A percentile compares a stretch with the other conserved stretches of the same genome.
Conservation (phyloP, 495 filamentous ascomycete species). For the Penicillium taxi region DNA sequence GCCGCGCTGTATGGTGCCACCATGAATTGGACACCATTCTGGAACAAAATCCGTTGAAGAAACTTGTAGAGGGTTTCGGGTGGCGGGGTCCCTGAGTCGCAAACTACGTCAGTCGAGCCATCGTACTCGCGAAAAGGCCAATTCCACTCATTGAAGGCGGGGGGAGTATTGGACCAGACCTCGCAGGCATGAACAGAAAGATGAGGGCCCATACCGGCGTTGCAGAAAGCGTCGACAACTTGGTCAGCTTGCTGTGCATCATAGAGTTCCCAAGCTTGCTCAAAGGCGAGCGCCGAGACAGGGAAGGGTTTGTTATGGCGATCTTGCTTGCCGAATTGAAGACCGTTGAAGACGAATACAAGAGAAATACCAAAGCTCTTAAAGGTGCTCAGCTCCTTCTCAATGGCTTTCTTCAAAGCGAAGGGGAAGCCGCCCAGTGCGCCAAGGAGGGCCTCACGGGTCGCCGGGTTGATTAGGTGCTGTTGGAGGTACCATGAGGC, state of each 20-base stretch:
- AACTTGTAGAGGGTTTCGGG: constrained; percentile 58
- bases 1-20: constrained; percentile 87
- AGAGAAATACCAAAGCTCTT: constrained; percentile 53
- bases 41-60: constrained; percentile 63
- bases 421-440: constrained; percentile 88
- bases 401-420: constrained; percentile 59
- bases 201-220: constrained; percentile 54
- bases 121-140: background rate
- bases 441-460: constrained; percentile 76
- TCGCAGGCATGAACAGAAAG: too few relatives aligned
- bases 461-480: constrained; percentile 56
- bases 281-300: constrained; percentile 39
- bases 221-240: constrained; percentile 75
- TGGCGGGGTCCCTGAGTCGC: constrained; percentile 44
- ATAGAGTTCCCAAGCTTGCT: constrained; percentile 78
- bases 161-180: constrained; percentile 2
- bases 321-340: constrained; percentile 66
- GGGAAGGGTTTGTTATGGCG: constrained; percentile 40
- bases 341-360: constrained; percentile 84
- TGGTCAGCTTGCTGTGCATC: constrained; percentile 67
- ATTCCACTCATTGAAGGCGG: constrained; percentile 1
- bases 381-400: constrained; percentile 63
- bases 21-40: constrained; percentile 65
- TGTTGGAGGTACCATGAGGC: constrained; percentile 79
- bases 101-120: constrained; percentile 14